Evolutionary conservation across 192 early-diverging fungal species (phyloP), one percentile per base, ranked within the genome.

Genomic region (Neocallimastix lanati): DNA sequence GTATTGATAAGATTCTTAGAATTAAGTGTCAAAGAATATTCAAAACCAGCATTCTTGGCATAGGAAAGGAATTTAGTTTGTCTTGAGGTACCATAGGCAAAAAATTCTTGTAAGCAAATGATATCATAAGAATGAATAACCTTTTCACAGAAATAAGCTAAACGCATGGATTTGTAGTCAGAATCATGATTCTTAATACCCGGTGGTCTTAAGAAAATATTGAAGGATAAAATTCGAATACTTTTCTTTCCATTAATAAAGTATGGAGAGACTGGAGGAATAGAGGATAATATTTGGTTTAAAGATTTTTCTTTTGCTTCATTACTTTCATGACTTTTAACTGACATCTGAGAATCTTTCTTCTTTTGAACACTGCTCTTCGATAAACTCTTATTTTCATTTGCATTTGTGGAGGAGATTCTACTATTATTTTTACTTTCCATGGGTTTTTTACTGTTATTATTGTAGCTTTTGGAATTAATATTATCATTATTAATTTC

Each of bases 31-130:
- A 92, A 83, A 79, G 88, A 88, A 80, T 87, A 90, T 78, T 86
- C 88, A 80, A 92, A 94, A 28, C 94, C 94, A 9, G 85, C 78
- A 80, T 90, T 83, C 77, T 88, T 83, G 11, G 93, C 94, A 50
- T 84, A 85, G 25, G 80, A 82, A 29, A 94, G 82, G 36, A 96
- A 80, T 30, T 86, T 81, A 25, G 84, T 79, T 76, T 87, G 86
- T 12, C 94, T 87, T 13, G 86, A 80, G 27, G 87, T 87, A 13
- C 88, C 93, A 83, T 90, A 96, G 29, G 91, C 90, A 86, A 92
- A 96, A 79, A 92, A 88, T 81, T 96, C 94, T 81, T 96, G 94
- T 80, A 96, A 85, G 50, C 89, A 87, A 29, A 96, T 88, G 25
- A 96, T 84, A 83, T 95, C 92, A 84, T 92, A 93, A 27, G 88